These are phyloP conservation scores for Thalassiosira ordinaria DNA, from an alignment of 352 stramenopile genomes.

Conservation along the genomic window DNA sequence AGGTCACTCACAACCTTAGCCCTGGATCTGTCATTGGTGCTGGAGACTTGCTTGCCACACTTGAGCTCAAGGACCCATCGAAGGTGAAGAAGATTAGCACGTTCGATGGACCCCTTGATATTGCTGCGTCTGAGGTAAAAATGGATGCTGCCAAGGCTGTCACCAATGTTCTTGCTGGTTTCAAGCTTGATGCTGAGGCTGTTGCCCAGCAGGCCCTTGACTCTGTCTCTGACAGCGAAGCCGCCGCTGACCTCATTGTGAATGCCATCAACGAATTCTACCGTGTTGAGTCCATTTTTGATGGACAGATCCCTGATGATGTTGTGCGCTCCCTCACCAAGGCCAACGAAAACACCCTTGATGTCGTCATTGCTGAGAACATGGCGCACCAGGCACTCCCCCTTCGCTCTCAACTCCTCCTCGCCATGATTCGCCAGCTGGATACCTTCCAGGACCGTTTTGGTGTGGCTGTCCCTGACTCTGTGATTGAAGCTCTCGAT, in stretches of 20 bases:
- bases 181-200: conserved; percentile 78
- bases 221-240: conserved; percentile 57
- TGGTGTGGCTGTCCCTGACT: conserved; percentile 55
- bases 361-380: conserved; percentile 80
- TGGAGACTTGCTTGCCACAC: conserved; percentile 96
- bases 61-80: conserved; percentile 98
- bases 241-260: conserved; percentile 68
- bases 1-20: conserved; percentile 95
- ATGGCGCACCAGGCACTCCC: conserved; percentile 79
- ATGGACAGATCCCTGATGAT: conserved; percentile 84
- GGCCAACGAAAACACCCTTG: conserved; percentile 74
- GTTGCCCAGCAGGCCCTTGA: conserved; percentile 72
- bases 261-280: conserved; percentile 84
- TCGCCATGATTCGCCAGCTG: conserved; percentile 85
- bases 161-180: conserved; percentile 78
- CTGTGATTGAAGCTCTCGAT: conserved; percentile 65
- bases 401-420: conserved; percentile 66
- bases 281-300: conserved; percentile 85
- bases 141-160: conserved; percentile 57
- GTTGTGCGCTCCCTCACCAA: conserved; percentile 85
- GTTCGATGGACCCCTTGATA: conserved; percentile 84
- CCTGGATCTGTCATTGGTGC: conserved; percentile 96
- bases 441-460: conserved; percentile 84
- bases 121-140: conserved; percentile 60
- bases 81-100: conserved; percentile 96